Base-by-base conservation (phyloP, 805 yeast genomes). In the Barnettozyma pratensis region DNA sequence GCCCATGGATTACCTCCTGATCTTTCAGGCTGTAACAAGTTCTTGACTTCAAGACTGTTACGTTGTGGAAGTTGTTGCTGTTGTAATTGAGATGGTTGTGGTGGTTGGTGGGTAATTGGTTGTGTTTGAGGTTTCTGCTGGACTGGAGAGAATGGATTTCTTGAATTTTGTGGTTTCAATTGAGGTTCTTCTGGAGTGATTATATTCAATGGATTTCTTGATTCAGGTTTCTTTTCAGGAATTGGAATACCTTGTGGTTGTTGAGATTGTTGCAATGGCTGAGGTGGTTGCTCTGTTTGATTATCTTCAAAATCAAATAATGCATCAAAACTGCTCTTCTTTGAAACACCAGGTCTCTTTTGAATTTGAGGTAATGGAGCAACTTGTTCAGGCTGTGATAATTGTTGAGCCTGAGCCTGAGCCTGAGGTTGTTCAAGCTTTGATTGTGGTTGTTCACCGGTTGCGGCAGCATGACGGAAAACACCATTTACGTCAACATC, bases 1-100 rank as follows among this genome's bases (percentile, higher is more conserved):
- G 53, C 52, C 59, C 59, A 55, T 9, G 59, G 59, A 41, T 55
- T 55, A 9, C 51, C 57, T 14, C 60, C 61, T 9, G 63, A 55
- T 1, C 45, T 39, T 34, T 58, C 56, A 6, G 59, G 52, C 29
- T 38, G 28, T 3, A 56, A 31, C 1, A 30, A 39, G 3, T 46
- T 48, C 39, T 50, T 46, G 5, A 45, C 46, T 6, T 51, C 52
- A n/a, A 41, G 39, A 14, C 26, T 32, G 7, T 38, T 35, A 11
- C 12, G 28, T 26, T 6, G 29, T 8, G n/a, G 38, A 12, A 26
- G 32, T 14, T 19, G 40, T 26, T 4, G 41, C 39, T 14, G 35
- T 26, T 6, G 42, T 8, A 19, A 47, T 28, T 8, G 4, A 19
- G 19, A 19, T 19, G 19, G 28, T 26, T 6, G 29, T 8, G n/a